These are phyloP conservation scores for Boletus rubescentipes DNA, from an alignment of 768 basidiomycete species.

Conservation along the genomic window DNA sequence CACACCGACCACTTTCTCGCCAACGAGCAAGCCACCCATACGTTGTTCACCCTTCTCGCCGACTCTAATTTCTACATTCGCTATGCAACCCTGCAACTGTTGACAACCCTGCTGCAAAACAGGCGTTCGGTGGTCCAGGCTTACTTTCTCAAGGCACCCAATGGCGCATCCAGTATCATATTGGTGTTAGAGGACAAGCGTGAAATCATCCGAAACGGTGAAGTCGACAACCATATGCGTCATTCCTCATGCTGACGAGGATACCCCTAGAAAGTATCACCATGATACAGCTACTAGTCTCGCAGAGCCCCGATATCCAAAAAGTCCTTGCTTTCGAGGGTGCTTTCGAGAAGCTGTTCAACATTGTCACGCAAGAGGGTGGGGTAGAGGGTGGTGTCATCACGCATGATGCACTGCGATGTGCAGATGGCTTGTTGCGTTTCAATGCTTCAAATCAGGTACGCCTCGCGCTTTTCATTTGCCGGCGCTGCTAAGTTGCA, in stretches of 20 bases:
- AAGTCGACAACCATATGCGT: conserved; percentile 19
- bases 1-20: conserved; percentile 81
- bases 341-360: conserved; percentile 93
- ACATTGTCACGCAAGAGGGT: conserved; percentile 82
- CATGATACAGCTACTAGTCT: conserved; percentile 77
- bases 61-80: conserved; percentile 83
- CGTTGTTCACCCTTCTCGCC: conserved; percentile 72
- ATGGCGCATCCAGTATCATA: conserved; percentile 72
- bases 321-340: conserved; percentile 97
- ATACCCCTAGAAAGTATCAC: conserved; percentile 68
- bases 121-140: conserved; percentile 78
- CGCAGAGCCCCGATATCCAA: conserved; percentile 90
- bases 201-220: conserved; percentile 88
- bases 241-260: conserved; percentile 7
- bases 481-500: conserved; percentile 14
- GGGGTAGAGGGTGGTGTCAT: conserved; percentile 90
- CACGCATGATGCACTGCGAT: conserved; percentile 81
- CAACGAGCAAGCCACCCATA: conserved; percentile 69
- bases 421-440: conserved; percentile 81
- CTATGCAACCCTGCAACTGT: conserved; percentile 78
- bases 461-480: conserved; percentile 13
- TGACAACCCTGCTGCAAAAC: conserved; percentile 79
- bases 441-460: conserved; percentile 97
- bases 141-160: conserved; percentile 87
- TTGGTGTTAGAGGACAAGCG: conserved; percentile 78